Percentiles rank a stretch among this genome's conserved stretches.
Conservation (phyloP, 176 grass and related monocot species). For the Musa troglodytarum region DNA sequence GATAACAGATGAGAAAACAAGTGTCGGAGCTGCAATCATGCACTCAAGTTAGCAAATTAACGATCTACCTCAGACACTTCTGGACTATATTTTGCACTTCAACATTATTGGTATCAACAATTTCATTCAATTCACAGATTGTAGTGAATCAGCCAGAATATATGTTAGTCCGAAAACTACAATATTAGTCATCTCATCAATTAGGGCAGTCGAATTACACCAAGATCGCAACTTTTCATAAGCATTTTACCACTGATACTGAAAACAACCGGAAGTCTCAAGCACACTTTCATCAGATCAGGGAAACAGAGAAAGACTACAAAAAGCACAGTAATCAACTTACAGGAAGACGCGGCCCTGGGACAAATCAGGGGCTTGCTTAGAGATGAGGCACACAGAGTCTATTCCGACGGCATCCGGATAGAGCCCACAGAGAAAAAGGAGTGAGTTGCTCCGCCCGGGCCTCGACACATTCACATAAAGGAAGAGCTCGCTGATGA, state of each 20-base stretch:
- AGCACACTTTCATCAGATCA: neutral
- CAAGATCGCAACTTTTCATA: neutral
- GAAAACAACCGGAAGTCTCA: neutral
- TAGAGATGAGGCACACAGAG: constrained; percentile 8
- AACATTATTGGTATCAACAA: neutral
- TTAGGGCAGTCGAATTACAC: neutral
- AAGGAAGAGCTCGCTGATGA: constrained; percentile 9
- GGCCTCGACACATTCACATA: constrained; percentile 5
- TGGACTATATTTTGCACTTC: neutral
- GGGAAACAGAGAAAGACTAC: neutral
- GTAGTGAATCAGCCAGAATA: no score
- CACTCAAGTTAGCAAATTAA: neutral
- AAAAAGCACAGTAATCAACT: neutral
- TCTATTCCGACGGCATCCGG: constrained; percentile 15
- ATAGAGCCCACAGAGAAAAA: constrained; percentile 17
- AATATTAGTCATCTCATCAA: no score
- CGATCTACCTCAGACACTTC: neutral
- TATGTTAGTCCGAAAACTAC: no score
- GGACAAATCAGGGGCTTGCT: neutral
- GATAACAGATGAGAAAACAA: neutral
- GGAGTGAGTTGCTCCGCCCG: neutral
- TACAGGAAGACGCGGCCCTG: constrained; percentile 19
- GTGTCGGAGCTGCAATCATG: neutral
- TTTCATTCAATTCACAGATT: neutral
- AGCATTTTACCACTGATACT: neutral